phyloP scores from a whole-genome alignment of 768 basidiomycete genomes.

The Cyclocybe cylindracea region DNA sequence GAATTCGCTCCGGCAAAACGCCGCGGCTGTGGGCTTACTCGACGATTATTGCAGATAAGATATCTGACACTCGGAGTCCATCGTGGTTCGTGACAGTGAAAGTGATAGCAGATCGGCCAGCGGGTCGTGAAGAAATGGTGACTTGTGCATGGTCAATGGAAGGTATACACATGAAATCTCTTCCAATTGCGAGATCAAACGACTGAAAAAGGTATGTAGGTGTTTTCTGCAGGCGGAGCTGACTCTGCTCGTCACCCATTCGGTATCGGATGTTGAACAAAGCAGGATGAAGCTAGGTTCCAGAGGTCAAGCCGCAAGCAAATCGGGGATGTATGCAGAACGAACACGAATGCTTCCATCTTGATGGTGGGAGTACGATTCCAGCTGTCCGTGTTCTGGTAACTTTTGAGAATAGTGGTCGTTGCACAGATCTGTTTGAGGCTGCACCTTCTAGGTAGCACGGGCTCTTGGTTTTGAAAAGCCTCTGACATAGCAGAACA shows the following conservation, averaged over 20 bases:
- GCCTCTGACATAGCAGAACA: not conserved
- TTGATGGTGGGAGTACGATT: too few species aligned
- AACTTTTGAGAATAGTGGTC: too few species aligned
- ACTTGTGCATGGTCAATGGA: slow-evolving; percentile 4
- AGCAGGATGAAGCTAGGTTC: slow-evolving; percentile 15
- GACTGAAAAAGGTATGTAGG: not conserved
- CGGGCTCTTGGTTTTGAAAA: slow-evolving; percentile 10
- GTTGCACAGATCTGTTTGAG: too few species aligned
- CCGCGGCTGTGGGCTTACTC: slow-evolving; percentile 8
- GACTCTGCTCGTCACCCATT: slow-evolving; percentile 10
- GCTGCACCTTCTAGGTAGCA: not conserved
- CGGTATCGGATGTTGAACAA: slow-evolving; percentile 12
- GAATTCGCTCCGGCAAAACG: not conserved
- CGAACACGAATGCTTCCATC: too few species aligned
- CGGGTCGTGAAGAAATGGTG: not conserved
- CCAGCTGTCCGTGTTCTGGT: too few species aligned
- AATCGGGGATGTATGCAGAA: not conserved
- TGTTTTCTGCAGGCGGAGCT: not conserved
- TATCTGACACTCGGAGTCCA: slow-evolving; percentile 15
- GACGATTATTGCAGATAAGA: slow-evolving; percentile 13
- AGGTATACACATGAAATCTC: slow-evolving; percentile 16
- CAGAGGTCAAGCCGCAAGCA: not conserved
- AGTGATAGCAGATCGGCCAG: slow-evolving; percentile 2
- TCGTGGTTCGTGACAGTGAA: slow-evolving; percentile 9
- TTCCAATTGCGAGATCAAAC: slow-evolving; percentile 4